phyloP scores from a whole-genome alignment of 2,329 filamentous ascomycete genomes.

The Exophiala phaeomuriformis region DNA sequence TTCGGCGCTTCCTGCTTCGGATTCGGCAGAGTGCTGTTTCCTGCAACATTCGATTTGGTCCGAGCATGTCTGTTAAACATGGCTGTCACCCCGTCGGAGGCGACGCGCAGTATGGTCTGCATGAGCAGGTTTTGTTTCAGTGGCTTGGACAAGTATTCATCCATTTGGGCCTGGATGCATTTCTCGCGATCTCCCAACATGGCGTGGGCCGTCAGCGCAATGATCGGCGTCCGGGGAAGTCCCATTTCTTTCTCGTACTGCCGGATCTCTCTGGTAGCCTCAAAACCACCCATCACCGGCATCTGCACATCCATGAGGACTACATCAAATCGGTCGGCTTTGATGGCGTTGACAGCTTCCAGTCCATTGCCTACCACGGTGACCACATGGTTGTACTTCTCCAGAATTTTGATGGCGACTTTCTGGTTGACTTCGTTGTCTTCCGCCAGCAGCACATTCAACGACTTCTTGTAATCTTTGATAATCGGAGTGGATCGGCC shows the following conservation, averaged over 20 bases:
- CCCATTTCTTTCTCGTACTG: constrained; percentile 82
- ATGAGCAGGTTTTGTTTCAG: constrained; percentile 96
- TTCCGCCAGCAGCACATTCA: constrained; percentile 90
- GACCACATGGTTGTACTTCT: constrained; percentile 73
- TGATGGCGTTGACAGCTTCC: constrained; percentile 88
- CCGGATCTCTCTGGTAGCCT: constrained; percentile 91
- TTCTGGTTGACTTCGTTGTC: constrained; percentile 97
- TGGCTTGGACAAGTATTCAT: constrained; percentile 95
- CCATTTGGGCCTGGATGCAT: constrained; percentile 98
- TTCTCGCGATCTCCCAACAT: constrained; percentile 98
- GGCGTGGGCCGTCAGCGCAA: constrained; percentile 91
- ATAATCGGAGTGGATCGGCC: constrained; percentile 85
- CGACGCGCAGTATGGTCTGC: constrained; percentile 94
- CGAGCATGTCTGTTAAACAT: constrained; percentile 67
- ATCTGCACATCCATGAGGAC: constrained; percentile 99
- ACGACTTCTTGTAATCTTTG: constrained; percentile 88
- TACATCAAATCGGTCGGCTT: constrained; percentile 87
- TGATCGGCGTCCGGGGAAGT: constrained; percentile 81
- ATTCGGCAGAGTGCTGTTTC: constrained; percentile 1
- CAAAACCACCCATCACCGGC: constrained; percentile 99
- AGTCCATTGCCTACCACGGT: constrained; percentile 86
- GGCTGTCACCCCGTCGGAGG: constrained; percentile 66
- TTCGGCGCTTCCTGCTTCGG: constrained; percentile 1
- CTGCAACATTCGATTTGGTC: constrained; percentile 32
- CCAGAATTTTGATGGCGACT: constrained; percentile 89